Percentiles rank a stretch among this genome's conserved stretches.
These are phyloP conservation scores for Aspergillus sp. DNA, from an alignment of 2,329 filamentous ascomycete genomes.

Conservation along the genomic window DNA sequence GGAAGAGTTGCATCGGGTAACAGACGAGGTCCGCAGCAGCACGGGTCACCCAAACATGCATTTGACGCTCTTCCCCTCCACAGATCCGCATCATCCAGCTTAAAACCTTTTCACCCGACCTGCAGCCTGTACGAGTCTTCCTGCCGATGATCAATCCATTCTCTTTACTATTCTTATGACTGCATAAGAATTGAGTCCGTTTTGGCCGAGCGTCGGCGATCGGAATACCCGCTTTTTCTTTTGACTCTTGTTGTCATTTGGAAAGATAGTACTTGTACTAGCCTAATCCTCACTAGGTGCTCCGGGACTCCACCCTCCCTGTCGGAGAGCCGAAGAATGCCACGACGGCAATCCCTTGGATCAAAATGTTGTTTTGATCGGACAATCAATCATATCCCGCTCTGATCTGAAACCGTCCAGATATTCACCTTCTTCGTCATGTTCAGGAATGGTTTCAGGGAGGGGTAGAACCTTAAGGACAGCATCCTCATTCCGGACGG, in stretches of 20 bases:
- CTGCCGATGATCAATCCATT: not conserved
- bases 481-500: not conserved
- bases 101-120: conserved; percentile 10
- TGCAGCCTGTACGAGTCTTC: conserved; percentile 6
- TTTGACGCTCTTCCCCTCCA: not conserved
- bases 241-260: too few relatives aligned
- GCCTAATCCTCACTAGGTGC: too few relatives aligned
- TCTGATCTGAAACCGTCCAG: conserved; percentile 10
- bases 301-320: not conserved
- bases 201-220: conserved; percentile 11
- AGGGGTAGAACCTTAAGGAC: conserved; percentile 1
- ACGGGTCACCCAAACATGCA: too few relatives aligned
- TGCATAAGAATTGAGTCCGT: conserved; percentile 6
- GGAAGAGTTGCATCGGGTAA: not conserved
- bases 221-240: conserved; percentile 11
- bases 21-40: not conserved
- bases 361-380: conserved; percentile 8
- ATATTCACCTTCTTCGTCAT: not conserved
- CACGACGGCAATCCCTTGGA: conserved; percentile 3
- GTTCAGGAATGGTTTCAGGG: not conserved
- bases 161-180: conserved; percentile 6
- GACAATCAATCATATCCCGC: conserved; percentile 1
- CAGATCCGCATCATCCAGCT: not conserved
- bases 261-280: too few relatives aligned
- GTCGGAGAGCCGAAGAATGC: conserved; percentile 16